These are phyloP conservation scores for Populus alba DNA, from an alignment of 345 rosid species.

Conservation along the genomic window DNA sequence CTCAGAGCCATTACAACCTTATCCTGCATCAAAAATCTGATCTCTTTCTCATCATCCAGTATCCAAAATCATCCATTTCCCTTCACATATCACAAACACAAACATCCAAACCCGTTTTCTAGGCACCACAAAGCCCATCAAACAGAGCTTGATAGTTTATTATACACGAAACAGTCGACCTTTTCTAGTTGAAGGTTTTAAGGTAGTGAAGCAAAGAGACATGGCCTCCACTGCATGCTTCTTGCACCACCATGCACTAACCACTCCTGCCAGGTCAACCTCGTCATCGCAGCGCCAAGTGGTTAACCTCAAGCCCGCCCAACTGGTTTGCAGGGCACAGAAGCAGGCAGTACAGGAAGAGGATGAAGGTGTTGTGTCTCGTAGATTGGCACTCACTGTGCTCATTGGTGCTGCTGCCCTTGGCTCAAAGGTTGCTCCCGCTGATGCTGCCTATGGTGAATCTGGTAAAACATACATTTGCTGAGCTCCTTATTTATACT, in stretches of 20 bases:
- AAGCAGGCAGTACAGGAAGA: constrained; percentile 45
- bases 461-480: constrained; percentile 41
- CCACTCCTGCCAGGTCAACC: constrained; percentile 38
- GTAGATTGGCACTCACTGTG: constrained; percentile 76
- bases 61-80: constrained; percentile 53
- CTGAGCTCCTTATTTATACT: background rate
- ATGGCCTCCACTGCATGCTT: constrained; percentile 75
- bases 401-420: constrained; percentile 78
- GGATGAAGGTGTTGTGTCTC: constrained; percentile 41
- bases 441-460: constrained; percentile 97
- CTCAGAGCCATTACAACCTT: constrained; percentile 43
- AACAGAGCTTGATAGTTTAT: background rate
- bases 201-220: background rate
- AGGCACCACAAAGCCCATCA: background rate
- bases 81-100: constrained; percentile 22
- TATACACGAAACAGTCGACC: background rate
- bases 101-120: background rate
- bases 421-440: constrained; percentile 83
- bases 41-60: constrained; percentile 38
- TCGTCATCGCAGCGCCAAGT: constrained; percentile 42
- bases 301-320: constrained; percentile 43
- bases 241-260: constrained; percentile 63
- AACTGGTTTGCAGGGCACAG: constrained; percentile 64
- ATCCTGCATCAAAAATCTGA: constrained; percentile 50
- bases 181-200: background rate